These are phyloP conservation scores for Annulohypoxylon nitens DNA, from an alignment of 495 filamentous ascomycete species.

Conservation along the genomic window DNA sequence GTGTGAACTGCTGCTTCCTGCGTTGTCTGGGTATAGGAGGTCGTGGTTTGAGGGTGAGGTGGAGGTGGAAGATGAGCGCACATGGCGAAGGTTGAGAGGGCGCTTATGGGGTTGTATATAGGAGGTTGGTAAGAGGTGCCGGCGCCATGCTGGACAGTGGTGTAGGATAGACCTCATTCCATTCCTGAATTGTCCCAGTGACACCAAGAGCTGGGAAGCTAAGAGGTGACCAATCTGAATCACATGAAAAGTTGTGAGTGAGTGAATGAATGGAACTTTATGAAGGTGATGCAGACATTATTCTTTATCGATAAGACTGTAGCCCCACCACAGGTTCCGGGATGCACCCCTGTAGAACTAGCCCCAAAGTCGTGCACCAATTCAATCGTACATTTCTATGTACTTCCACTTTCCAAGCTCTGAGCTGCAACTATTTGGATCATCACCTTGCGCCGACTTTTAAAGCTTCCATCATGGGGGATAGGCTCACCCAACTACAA, in stretches of 20 bases:
- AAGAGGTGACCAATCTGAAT: no score
- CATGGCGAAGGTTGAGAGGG: conserved; percentile 19
- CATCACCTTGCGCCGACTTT: conserved; percentile 13
- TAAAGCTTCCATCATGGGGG: conserved; percentile 73
- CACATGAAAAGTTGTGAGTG: neutral
- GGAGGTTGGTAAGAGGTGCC: neutral
- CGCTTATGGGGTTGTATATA: neutral
- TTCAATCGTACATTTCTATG: neutral
- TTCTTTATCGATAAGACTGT: conserved; percentile 14
- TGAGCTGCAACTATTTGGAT: neutral
- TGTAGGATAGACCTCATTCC: conserved; percentile 38
- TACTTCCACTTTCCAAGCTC: neutral
- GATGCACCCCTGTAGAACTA: neutral
- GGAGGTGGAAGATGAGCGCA: conserved; percentile 20
- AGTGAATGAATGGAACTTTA: neutral
- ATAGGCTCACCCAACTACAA: conserved; percentile 93
- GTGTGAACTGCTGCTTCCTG: conserved; percentile 68
- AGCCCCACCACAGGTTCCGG: neutral
- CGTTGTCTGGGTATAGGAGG: conserved; percentile 59
- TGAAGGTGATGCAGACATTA: neutral
- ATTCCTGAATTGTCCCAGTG: conserved; percentile 14
- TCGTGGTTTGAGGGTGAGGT: conserved; percentile 40
- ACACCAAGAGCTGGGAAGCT: neutral
- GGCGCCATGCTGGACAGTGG: conserved; percentile 23
- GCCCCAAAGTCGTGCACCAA: neutral